Evolutionary conservation across 768 basidiomycete species (phyloP), one percentile per base, ranked within the genome.

Genomic region (Pulveroboletus ravenelii): DNA sequence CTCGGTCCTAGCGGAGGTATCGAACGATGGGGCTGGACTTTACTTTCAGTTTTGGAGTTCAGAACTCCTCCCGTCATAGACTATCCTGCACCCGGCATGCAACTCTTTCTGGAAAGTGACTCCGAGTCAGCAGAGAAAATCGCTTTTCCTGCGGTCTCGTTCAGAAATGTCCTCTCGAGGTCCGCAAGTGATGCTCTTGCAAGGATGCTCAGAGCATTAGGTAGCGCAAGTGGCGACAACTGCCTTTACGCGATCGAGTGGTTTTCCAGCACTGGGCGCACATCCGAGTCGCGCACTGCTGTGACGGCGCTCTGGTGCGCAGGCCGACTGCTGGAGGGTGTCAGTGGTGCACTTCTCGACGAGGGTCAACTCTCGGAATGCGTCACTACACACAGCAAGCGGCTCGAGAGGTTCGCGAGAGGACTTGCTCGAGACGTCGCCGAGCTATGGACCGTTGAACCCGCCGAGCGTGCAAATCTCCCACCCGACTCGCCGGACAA

Each of bases 21-120:
- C 15, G 92, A 96, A 59, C 84, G 84, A 65, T 98, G 93, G 95
- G 89, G 92, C 5, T 93, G 88, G 86, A 79, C 80, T 42, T 62
- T 99, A 5, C 75, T 98, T 27, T 79, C 81, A 0, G 89, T 87
- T n/a, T 70, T 97, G 35, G 85, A 92, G 57, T 81, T 98, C 50
- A 70, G 66, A 3, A 73, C 74, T 54, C 86, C 78, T n/a, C 67
- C 73, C 8, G 65, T 81, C 44, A 67, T 72, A 6, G 63, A 79
- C 10, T 73, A 78, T 13, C 70, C 72, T 48, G 68, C 74, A 3
- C 75, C 82, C 5, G 66, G 73, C 3, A 78, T 77, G 0, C 81
- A 78, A 48, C 68, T 82, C 18, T 73, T 81, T 67, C 72, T 89
- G 10, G 85, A 87, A 61, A 58, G 45, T 32, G 75, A 71, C 48